Evolutionary conservation across 1,284 basidiomycete species (phyloP), one percentile per base, ranked within the genome.

Genomic region (Puccinia coronata): DNA sequence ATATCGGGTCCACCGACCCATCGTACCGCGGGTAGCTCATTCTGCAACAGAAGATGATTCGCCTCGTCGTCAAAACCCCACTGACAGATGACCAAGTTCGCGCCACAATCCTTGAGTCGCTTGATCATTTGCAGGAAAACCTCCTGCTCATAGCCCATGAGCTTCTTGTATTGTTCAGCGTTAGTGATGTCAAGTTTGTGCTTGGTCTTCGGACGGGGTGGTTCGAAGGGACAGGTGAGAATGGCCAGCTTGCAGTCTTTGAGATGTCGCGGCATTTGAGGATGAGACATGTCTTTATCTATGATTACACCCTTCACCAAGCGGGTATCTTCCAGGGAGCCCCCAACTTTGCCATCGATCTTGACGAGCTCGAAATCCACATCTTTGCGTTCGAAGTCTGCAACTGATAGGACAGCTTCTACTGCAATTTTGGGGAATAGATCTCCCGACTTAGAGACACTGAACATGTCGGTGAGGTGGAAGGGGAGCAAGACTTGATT

Each of bases 61-160:
- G 96, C 96, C 88, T 99, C 96, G 86, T 99, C 97, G 86, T 99
- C 96, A 86, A 99, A 99, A 83, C 96, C 96, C 96, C 96, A 99
- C 87, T 99, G 97, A 87, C 96, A 99, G 84, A 99, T 97, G 84
- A 99, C 96, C 82, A 99, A 88, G 87, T 99, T 99, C 36, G 97
- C 96, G 43, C 97, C 96, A n/a, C 95, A 93, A 85, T 98, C 93
- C 88, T 98, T 98, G 83, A 99, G 96, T 86, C 91, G 90, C 87
- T 93, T 92, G 88, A 99, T 98, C 97, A 99, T 99, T 85, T 95
- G 92, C 84, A 91, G 89, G 85, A 99, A 99, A 88, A 96, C 99
- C 85, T 92, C 92, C 88, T 93, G 93, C 88, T 99, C 97, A 86
- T 99, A 99, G 83, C 92, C 92, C 83, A 94, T 90, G 83, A 99